Conservation (phyloP, 2,329 filamentous ascomycete species). For the Alternaria postmessia region DNA sequence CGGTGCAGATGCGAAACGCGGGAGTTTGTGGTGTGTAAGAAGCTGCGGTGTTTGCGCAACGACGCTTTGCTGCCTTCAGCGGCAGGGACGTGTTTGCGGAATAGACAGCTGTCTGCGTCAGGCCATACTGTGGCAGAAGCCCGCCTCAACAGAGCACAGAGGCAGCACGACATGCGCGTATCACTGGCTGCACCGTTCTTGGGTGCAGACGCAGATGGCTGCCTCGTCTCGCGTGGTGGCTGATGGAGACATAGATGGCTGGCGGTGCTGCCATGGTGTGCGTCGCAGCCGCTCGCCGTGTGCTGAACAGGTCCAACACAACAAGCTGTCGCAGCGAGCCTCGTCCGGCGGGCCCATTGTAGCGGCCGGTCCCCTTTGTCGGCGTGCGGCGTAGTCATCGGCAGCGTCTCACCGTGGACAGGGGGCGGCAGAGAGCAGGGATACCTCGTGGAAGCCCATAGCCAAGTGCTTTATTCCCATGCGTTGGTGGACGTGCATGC, state of each 20-base stretch:
- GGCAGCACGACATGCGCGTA: constrained; percentile 9
- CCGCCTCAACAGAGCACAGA: constrained; percentile 16
- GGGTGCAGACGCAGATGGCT: constrained; percentile 24
- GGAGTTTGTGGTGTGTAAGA: constrained; percentile 21
- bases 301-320: not conserved
- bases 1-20: constrained; percentile 37
- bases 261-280: not conserved
- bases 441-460: constrained; percentile 46
- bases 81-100: constrained; percentile 26
- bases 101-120: constrained; percentile 6
- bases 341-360: not conserved
- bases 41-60: constrained; percentile 19
- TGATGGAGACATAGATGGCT: too few species aligned
- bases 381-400: constrained; percentile 22
- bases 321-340: not conserved
- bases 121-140: constrained; percentile 13
- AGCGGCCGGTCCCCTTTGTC: constrained; percentile 13
- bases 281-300: not conserved
- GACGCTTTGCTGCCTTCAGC: constrained; percentile 22
- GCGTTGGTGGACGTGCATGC: constrained; percentile 32
- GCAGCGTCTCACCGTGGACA: constrained; percentile 22
- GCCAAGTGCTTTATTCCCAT: constrained; percentile 43
- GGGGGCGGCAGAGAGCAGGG: constrained; percentile 34
- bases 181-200: constrained; percentile 21
- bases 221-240: constrained; percentile 23